Base-by-base conservation (phyloP, 495 filamentous ascomycete species). In the Aspergillus steynii region DNA sequence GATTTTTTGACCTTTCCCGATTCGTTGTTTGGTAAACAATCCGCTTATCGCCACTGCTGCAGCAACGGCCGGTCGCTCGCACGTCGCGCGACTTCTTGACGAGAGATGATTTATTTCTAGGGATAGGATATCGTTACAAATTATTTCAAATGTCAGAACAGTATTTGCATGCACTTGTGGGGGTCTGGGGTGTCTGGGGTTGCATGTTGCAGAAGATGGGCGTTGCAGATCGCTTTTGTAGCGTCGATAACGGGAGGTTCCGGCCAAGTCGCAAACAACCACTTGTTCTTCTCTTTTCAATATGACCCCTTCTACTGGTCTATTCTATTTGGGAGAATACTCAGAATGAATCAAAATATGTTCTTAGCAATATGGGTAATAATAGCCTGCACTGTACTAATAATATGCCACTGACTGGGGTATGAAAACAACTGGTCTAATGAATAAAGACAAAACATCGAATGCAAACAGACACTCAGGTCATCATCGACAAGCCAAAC, bases 11-110 rank as follows among this genome's bases (percentile, higher is more conserved):
- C 60, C 59, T 62, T 68, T 65, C 61, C 60, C 59, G 59, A 26
- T 68, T 61, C 58, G 61, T 53, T 50, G 25, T 55, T 62, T 66
- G 55, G 65, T 68, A 68, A 68, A 68, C 65, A 68, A 66, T 52
- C 51, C 56, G 45, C 48, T 53, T 42, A 26, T 46, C 14, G 48
- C 45, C 34, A 48, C 51, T 47, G 27, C 47, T 47, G 29, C 37
- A 53, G 32, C 60, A 62, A 56, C 63, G 53, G 31, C 3, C 37
- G 37, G 37, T 42, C 37, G 9, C 37, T 42, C 49, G 60, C 42
- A 32, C 7, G 29, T 12, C 29, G 29, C 50, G 27, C 27, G 10
- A 20, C 37, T 42, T 42, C 3, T 15, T 42, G 2, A 34, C 31
- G 31, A 42, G 12, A 42, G 12, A 42, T 42, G 37, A 14, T 42